Evolutionary conservation across 768 basidiomycete species (phyloP), one percentile per base, ranked within the genome.

Genomic region (Leccinum rimulosum): DNA sequence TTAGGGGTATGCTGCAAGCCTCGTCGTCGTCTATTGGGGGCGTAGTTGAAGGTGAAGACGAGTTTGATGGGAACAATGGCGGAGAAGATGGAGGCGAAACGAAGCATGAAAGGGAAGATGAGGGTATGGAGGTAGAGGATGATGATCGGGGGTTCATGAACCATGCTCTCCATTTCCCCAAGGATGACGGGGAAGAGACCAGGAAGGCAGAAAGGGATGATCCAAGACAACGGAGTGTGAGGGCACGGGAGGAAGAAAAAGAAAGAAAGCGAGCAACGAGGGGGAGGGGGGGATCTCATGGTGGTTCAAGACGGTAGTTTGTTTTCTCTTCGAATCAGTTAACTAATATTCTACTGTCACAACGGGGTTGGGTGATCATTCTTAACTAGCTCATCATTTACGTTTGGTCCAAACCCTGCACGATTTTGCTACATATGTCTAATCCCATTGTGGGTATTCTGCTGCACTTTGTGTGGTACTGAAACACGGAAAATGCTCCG

Each of bases 201-300:
- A 70, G 71, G 60, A 92, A 92, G 72, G 92, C 89, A 1, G 88
- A 92, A 70, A 74, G 89, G 55, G 92, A 94, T 69, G 92, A 94
- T 69, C 91, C 92, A 0, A 75, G 92, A 59, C 81, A 83, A 51
- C 74, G 92, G 56, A 81, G 86, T 48, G 89, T 88, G 25, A 75
- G 83, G 51, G 92, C 92, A 27, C 84, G 79, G 66, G 88, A 93
- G 66, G 92, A 94, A 68, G 91, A 91, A 65, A 77, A 79, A 64
- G 88, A 89, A 59, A 77, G 85, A 66, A 90, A 85, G 54, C 70
- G 73, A 12, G 74, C 70, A 2, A 58, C 63, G 11, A 71, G 61
- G 50, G 68, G 61, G 17, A 71, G 58, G 56, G 61, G 66, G 25
- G 67, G 69, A 22, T 54, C 15, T 40, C 38, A 40, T 4, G 52